Evolutionary conservation across 208 protist genomes (phyloP), one percentile per base, ranked within the genome.

Genomic region (Wallacemonas sp.): DNA sequence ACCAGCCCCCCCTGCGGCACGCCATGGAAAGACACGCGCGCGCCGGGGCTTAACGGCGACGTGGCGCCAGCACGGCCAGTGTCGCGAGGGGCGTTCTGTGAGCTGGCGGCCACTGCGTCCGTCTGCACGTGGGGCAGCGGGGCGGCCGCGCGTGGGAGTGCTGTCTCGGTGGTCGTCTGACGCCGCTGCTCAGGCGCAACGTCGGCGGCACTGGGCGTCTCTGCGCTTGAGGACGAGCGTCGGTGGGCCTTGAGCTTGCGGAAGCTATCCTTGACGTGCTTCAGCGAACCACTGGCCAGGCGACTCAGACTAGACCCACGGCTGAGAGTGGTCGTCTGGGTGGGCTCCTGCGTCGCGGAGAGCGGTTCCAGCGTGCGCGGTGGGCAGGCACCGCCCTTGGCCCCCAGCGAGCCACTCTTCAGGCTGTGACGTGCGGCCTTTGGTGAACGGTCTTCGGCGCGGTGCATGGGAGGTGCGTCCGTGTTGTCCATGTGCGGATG

Each of bases 201-300:
- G 12, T n/a, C 19, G 8, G 19, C 12, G 12, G 26, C 50, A 32
- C 38, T 9, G 30, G 13, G 15, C n/a, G 5, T 1, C 50, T 41
- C 50, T 8, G 24, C 1, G 50, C 12, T 27, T 15, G 50, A 13
- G 3, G 50, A 32, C n/a, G 50, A 57, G 6, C 17, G 13, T 15
- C 22, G 9, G 50, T 27, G 50, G 3, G 50, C 33, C 15, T 4
- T 57, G 30, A 57, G 12, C 50, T 57, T 57, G 30, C 22, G 4
- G 26, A 57, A 57, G 50, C 50, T 39, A 19, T 38, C 29, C 19
- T 39, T 34, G 17, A 57, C 50, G 30, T 32, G 50, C 50, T 57
- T 57, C 30, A 33, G n/a, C 5, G 50, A 57, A 10, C 30, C 50
- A 32, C 30, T 57, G n/a, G 50, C 50, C 3, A 57, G 13, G n/a